These are phyloP conservation scores for Amanita rimosa DNA, from an alignment of 768 basidiomycete species.

Conservation along the genomic window DNA sequence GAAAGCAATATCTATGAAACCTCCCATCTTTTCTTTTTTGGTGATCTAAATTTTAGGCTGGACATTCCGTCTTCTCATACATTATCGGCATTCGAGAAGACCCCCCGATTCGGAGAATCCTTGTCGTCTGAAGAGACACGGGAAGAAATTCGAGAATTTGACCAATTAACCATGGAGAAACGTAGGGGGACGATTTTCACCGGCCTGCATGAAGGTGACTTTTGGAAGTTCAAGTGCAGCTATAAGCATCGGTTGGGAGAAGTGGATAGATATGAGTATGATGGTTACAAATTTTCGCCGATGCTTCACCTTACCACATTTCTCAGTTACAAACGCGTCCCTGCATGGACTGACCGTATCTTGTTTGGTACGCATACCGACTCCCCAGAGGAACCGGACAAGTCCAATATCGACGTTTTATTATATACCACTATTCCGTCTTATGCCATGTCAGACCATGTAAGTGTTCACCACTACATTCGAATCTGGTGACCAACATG, in stretches of 20 bases:
- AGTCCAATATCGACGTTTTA: constrained; percentile 48
- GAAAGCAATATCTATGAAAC: constrained; percentile 68
- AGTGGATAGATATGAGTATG: constrained; percentile 73
- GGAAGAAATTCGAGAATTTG: constrained; percentile 55
- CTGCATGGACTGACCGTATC: constrained; percentile 91
- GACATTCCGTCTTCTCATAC: constrained; percentile 46
- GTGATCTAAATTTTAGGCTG: constrained; percentile 89
- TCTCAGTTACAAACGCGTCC: constrained; percentile 54
- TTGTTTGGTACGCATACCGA: constrained; percentile 74
- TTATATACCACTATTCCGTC: constrained; percentile 75
- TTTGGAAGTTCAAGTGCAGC: constrained; percentile 83
- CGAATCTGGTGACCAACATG: background rate
- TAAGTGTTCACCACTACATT: constrained; percentile 21
- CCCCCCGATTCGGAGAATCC: constrained; percentile 26
- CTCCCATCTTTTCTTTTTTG: constrained; percentile 87
- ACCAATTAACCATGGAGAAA: constrained; percentile 59
- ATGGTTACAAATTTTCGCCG: background rate
- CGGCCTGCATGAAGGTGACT: constrained; percentile 74
- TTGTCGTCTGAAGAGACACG: constrained; percentile 40
- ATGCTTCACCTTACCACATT: background rate
- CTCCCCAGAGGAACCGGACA: constrained; percentile 35
- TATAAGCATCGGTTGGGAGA: constrained; percentile 82
- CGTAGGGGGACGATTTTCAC: constrained; percentile 55
- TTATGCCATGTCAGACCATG: constrained; percentile 87
- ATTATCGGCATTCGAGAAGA: constrained; percentile 21